These are phyloP conservation scores for Carex myosuroides DNA, from an alignment of 176 grass and related monocot species.

Conservation along the genomic window DNA sequence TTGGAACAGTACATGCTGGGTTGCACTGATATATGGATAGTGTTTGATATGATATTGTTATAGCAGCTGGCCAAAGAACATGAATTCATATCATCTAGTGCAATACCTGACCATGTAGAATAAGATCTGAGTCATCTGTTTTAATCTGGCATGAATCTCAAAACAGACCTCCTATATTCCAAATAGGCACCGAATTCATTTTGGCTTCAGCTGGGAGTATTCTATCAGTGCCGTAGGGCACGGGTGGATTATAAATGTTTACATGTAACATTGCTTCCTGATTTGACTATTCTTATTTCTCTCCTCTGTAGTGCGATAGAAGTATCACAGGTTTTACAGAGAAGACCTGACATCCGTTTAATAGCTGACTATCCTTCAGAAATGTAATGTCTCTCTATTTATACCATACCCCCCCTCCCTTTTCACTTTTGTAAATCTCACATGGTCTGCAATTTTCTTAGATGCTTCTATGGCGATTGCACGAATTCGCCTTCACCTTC, in stretches of 20 bases:
- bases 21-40: neutral
- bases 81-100: no score
- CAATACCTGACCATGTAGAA: no score
- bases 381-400: neutral
- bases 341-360: neutral
- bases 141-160: no score
- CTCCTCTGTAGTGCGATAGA: constrained; percentile 2
- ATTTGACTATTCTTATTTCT: neutral
- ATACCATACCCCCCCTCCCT: neutral
- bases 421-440: neutral
- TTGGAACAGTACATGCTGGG: neutral
- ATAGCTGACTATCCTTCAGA: constrained; percentile 10
- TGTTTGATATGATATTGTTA: neutral
- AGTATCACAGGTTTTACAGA: neutral
- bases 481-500: neutral
- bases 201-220: no score
- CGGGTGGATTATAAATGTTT: neutral
- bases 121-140: no score
- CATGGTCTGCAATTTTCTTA: neutral
- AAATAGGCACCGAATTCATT: no score
- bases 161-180: no score
- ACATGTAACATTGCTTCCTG: neutral
- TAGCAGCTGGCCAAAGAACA: neutral
- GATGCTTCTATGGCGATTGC: neutral
- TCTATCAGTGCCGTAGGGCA: no score